Conservation (phyloP, 1,284 basidiomycete genomes). For the Sanghuangporus sanghuang region DNA sequence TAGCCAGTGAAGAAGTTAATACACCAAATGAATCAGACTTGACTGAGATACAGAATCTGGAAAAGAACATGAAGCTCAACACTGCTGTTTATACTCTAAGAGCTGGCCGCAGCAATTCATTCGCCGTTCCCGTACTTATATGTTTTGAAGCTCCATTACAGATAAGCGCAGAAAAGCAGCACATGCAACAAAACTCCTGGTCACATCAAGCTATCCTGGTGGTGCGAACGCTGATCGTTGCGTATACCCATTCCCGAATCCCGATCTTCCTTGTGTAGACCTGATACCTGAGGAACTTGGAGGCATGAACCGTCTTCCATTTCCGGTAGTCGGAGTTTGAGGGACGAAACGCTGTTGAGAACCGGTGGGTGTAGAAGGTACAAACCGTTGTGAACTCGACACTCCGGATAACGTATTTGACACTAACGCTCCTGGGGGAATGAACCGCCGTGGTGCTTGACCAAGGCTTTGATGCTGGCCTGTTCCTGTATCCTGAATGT, state of each 20-base stretch:
- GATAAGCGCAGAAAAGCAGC: too few relatives aligned
- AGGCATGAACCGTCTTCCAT: not conserved
- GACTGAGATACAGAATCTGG: too few relatives aligned
- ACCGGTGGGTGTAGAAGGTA: constrained; percentile 1
- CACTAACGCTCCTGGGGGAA: not conserved
- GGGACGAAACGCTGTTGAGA: constrained; percentile 1
- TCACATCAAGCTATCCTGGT: not conserved
- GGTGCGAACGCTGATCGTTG: not conserved
- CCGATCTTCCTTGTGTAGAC: not conserved
- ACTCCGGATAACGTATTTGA: not conserved
- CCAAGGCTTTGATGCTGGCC: not conserved
- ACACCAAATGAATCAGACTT: too few relatives aligned
- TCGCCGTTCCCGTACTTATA: too few relatives aligned
- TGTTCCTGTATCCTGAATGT: not conserved
- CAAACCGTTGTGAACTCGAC: not conserved
- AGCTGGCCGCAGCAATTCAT: too few relatives aligned
- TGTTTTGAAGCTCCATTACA: too few relatives aligned
- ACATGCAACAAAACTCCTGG: not conserved
- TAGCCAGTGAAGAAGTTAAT: too few relatives aligned
- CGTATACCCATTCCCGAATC: not conserved
- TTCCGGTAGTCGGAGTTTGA: not conserved
- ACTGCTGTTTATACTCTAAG: too few relatives aligned
- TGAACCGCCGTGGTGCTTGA: constrained; percentile 7
- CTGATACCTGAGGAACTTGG: not conserved
- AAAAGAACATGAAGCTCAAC: too few relatives aligned